Base-by-base conservation (phyloP, 2,329 filamentous ascomycete species). In the Aspergillus brunneoviolaceus region DNA sequence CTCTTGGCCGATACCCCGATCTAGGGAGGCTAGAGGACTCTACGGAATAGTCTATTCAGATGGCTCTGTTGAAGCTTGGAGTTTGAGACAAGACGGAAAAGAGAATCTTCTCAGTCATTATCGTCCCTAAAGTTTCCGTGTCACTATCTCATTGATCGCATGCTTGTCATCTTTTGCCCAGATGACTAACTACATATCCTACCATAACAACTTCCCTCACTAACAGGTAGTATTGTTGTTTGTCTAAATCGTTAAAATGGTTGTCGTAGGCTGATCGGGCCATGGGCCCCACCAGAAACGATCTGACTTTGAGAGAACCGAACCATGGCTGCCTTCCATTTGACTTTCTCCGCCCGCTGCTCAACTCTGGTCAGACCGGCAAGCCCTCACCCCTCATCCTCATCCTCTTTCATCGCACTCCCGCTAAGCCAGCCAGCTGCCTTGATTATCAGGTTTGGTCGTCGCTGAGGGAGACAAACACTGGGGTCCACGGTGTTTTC, bases 1-100 rank as follows among this genome's bases (percentile, higher is more conserved):
- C 27, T 55, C 16, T 42, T 55, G 53, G 45, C 53, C 53, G 53
- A 55, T 25, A 27, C 11, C 48, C 39, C 39, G 39, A 42, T 47
- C 53, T 25, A 31, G 27, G 19, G 39, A 19, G 27, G 11, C 19
- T 10, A 27, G 23, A 45, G n/a, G 27, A 55, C 12, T 27, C 11
- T 21, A 14, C n/a, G 10, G 6, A 35, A 2, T 35, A 12, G 33
- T 35, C 33, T 35, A 4, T 14, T 2, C 10, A 4, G 33, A 35
- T 35, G 10, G 12, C 33, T 42, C 39, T n/a, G 16, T 19, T 42
- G 39, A 35, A 11, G 12, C 33, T 42, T 42, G 39, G 16, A 19
- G 39, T 5, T 42, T 42, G 39, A 9, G 7, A 42, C 39, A 42
- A 2, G 16, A 16, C 39, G 39, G 16, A 42, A n/a, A 42, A 42